Percentiles rank a stretch among this genome's conserved stretches.
Conservation (phyloP, 139 green algal species). For the Parachlorella kessleri region DNA sequence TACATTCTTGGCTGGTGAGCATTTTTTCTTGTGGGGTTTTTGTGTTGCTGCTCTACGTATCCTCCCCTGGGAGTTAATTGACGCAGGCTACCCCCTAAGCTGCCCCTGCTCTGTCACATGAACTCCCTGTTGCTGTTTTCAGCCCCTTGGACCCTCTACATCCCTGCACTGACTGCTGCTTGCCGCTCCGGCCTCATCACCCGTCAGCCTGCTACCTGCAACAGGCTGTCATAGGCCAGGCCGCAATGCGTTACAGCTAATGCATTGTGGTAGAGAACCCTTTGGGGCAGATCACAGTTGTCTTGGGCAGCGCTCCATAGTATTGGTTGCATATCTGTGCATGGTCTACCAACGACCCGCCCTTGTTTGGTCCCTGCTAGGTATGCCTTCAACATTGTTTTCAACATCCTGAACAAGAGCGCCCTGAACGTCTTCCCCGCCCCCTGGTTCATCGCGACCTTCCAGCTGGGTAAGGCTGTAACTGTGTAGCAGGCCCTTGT, state of each 20-base stretch:
- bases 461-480: constrained; percentile 85
- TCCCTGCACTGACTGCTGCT: too few species aligned
- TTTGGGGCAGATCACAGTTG: not conserved
- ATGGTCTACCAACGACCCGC: not conserved
- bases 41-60: too few species aligned
- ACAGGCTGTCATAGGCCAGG: not conserved
- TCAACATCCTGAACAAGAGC: constrained; percentile 94
- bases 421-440: constrained; percentile 85
- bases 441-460: constrained; percentile 84
- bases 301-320: not conserved
- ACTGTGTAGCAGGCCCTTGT: too few species aligned
- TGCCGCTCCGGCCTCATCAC: too few species aligned
- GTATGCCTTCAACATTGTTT: constrained; percentile 93
- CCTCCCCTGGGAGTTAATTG: too few species aligned
- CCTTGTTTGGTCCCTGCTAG: constrained; percentile 45
- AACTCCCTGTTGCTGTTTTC: too few species aligned
- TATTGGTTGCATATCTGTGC: not conserved
- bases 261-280: not conserved
- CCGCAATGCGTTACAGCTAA: not conserved
- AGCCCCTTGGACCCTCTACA: too few species aligned
- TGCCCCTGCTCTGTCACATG: too few species aligned
- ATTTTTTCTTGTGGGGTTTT: not conserved
- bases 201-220: too few species aligned
- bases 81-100: too few species aligned
- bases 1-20: constrained; percentile 6